Conservation (phyloP, 805 yeast genomes). For the Priceomyces fermenticarens region DNA sequence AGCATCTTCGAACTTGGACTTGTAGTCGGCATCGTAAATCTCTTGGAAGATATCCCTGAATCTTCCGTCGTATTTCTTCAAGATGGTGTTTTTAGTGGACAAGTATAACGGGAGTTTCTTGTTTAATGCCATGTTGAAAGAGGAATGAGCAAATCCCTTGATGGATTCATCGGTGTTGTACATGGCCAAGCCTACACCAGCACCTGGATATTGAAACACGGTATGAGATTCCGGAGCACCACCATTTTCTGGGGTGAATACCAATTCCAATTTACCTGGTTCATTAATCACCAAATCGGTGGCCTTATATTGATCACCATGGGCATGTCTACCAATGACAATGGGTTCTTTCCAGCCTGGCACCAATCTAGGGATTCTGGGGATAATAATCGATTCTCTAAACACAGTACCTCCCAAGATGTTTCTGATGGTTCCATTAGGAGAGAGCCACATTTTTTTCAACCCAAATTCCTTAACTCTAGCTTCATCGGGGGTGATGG, state of each 20-base stretch:
- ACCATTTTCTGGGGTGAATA: conserved; percentile 62
- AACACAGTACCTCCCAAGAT: conserved; percentile 81
- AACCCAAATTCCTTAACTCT: conserved; percentile 72
- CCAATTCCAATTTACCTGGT: conserved; percentile 65
- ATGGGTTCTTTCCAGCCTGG: conserved; percentile 83
- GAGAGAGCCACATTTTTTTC: conserved; percentile 83
- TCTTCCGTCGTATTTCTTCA: conserved; percentile 79
- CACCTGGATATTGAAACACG: conserved; percentile 60
- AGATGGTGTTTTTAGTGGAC: conserved; percentile 77
- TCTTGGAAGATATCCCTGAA: conserved; percentile 78
- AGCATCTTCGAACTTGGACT: conserved; percentile 51
- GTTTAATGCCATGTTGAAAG: conserved; percentile 69
- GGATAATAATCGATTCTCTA: conserved; percentile 79
- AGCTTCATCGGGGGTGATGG: conserved; percentile 80
- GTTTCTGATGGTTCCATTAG: conserved; percentile 82
- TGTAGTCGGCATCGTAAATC: conserved; percentile 57
- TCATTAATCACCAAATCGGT: conserved; percentile 67
- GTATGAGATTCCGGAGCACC: conserved; percentile 44
- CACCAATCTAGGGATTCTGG: conserved; percentile 71
- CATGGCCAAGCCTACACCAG: conserved; percentile 81
- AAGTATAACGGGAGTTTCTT: conserved; percentile 63
- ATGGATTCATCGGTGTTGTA: conserved; percentile 81
- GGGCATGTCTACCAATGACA: conserved; percentile 83
- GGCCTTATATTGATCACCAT: conserved; percentile 82
- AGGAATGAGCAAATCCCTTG: conserved; percentile 73